Percentiles rank a stretch among this genome's conserved stretches.
Conservation (phyloP, 139 green algal genomes). For the Chlorella sp. region DNA sequence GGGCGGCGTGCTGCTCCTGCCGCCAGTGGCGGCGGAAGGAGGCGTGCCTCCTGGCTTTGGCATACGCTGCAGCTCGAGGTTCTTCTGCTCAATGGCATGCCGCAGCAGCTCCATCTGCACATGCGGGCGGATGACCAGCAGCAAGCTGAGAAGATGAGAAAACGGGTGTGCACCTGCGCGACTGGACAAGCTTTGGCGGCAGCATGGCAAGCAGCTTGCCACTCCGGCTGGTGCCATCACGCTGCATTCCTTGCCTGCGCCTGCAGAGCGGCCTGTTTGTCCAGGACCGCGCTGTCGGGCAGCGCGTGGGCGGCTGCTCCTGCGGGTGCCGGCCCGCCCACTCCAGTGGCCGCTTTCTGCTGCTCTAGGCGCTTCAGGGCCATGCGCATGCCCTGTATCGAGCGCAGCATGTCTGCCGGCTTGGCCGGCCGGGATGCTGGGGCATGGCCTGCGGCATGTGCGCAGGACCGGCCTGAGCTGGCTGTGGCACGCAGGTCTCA, state of each 20-base stretch:
- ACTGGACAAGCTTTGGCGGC: no score
- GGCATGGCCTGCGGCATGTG: no score
- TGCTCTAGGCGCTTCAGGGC: slow-evolving; percentile 20
- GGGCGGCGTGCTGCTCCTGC: background rate
- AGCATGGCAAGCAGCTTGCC: no score
- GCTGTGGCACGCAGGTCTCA: no score
- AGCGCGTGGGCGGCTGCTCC: background rate
- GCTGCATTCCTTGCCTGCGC: background rate
- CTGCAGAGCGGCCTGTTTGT: slow-evolving; percentile 5
- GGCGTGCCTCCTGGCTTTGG: background rate
- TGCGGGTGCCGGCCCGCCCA: background rate
- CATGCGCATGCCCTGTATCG: slow-evolving; percentile 26
- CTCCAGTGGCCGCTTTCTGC: background rate
- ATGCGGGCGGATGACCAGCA: no score
- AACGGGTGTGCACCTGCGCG: no score
- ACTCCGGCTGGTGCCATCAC: background rate
- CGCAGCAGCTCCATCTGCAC: slow-evolving; percentile 10
- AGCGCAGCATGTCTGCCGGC: slow-evolving; percentile 25
- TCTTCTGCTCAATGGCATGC: slow-evolving; percentile 33
- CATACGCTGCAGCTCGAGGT: slow-evolving; percentile 19
- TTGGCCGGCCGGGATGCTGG: background rate
- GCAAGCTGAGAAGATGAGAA: background rate
- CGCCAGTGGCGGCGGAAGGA: no score
- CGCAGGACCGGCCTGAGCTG: no score
- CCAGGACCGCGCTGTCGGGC: background rate